Conservation (phyloP, 1,284 basidiomycete species). For the Rhodofomes roseus region DNA sequence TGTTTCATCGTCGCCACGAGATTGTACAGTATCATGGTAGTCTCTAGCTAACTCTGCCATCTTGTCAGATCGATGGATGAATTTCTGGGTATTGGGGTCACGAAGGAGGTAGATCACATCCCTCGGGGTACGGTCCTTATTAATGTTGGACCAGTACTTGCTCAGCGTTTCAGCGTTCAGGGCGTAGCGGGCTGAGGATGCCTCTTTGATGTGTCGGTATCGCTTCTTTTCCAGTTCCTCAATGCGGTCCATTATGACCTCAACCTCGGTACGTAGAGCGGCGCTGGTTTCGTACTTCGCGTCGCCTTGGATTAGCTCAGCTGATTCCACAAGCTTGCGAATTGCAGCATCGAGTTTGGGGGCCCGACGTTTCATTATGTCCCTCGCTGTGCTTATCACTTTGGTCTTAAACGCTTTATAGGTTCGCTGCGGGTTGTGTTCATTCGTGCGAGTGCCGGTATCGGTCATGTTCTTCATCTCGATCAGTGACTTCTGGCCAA, state of each 20-base stretch:
- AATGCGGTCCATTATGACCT: background rate
- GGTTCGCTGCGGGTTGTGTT: too few species aligned
- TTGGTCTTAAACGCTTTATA: too few species aligned
- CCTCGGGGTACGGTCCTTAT: background rate
- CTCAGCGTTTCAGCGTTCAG: background rate
- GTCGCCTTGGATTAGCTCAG: too few species aligned
- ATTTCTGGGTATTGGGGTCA: background rate
- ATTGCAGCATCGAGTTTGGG: too few species aligned
- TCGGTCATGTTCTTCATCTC: too few species aligned
- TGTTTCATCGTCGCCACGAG: background rate
- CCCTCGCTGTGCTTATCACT: too few species aligned
- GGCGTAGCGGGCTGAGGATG: background rate
- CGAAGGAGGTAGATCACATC: background rate
- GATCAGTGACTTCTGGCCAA: too few species aligned
- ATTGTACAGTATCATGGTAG: background rate
- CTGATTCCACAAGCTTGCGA: too few species aligned
- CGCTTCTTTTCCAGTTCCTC: background rate
- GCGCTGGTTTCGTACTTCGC: too few species aligned
- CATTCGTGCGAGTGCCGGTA: too few species aligned
- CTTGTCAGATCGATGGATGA: background rate
- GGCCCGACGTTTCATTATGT: too few species aligned
- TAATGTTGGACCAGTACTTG: background rate
- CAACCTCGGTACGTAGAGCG: background rate
- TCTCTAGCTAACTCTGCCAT: background rate
- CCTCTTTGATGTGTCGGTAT: background rate